Base-by-base conservation (phyloP, 1,284 basidiomycete species). In the Inonotus obliquus region DNA sequence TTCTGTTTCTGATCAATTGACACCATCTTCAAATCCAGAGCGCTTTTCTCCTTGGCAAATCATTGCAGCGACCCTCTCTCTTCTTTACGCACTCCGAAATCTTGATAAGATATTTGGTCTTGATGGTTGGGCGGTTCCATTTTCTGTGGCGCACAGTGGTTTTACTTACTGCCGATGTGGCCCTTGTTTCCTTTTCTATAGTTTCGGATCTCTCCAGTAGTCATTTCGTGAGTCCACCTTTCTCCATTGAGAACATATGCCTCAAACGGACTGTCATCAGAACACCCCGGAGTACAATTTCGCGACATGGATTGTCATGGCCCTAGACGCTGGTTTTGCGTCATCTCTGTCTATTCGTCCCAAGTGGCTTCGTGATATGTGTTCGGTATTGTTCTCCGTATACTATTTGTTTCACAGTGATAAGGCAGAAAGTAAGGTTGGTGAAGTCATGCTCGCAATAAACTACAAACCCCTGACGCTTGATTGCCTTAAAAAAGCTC, bases 341-440 rank as follows among this genome's bases (percentile, higher is more conserved):
- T 95, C 94, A 0, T 95, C 96, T 9, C 94, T 96, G 89, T 79
- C 85, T 1, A 92, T 99, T 65, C 85, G 87, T n/a, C 92, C 94
- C 0, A 93, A 91, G 71, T 97, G 94, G 94, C 74, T 98, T 10
- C 83, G 89, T 66, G 94, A 98, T 71, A 77, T 97, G 9, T 87
- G 85, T 63, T 93, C 92, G 44, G 76, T 97, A 51, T 66, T 95
- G 35, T 96, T 97, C 71, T 88, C 92, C 0, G 77, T 81, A 1
- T 98, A 98, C 77, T 99, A 98, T 73, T 87, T 98, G n/a, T 73
- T 97, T 25, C 98, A 92, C 71, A 91, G 95, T 23, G 89, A 89
- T 67, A 92, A 96, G 71, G 96, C 89, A 0, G 96, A 99, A 67
- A 93, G 96, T 75, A 96, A 95, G 83, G 94, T 61, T 39, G 21